These are phyloP conservation scores for Lactifluus subvellereus DNA, from an alignment of 768 basidiomycete species.

Conservation along the genomic window DNA sequence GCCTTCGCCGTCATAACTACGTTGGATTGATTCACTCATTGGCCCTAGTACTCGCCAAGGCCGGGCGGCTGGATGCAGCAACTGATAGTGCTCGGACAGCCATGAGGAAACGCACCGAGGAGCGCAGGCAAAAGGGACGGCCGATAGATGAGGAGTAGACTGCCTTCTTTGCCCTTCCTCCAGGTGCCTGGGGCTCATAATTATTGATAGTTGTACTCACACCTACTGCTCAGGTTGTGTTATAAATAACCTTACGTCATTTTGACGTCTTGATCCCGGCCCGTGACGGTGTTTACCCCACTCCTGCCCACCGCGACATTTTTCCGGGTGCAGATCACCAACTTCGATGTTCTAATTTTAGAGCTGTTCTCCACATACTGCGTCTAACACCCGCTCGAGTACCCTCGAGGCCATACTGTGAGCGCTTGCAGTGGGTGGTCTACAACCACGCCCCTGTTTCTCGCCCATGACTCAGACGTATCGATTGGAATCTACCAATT, in stretches of 20 bases:
- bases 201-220: conserved; percentile 7
- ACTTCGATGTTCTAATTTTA: conserved; percentile 1
- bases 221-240: not conserved
- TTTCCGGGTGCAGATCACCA: not conserved
- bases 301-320: not conserved
- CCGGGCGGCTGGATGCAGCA: conserved; percentile 52
- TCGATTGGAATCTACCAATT: not conserved
- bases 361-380: not conserved
- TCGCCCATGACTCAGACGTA: not conserved
- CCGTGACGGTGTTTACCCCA: not conserved
- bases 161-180: not conserved
- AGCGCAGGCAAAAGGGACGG: conserved; percentile 37
- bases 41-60: conserved; percentile 66
- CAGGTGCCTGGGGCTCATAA: conserved; percentile 2
- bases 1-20: conserved; percentile 81
- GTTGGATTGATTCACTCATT: conserved; percentile 74
- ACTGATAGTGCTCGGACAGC: conserved; percentile 40
- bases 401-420: not conserved
- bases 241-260: conserved; percentile 15
- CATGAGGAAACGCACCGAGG: conserved; percentile 41
- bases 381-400: not conserved
- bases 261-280: not conserved
- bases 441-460: not conserved
- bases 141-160: conserved; percentile 40
- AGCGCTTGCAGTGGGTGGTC: not conserved